phyloP scores from a whole-genome alignment of 2,329 filamentous ascomycete genomes.

The Fusarium proliferatum region DNA sequence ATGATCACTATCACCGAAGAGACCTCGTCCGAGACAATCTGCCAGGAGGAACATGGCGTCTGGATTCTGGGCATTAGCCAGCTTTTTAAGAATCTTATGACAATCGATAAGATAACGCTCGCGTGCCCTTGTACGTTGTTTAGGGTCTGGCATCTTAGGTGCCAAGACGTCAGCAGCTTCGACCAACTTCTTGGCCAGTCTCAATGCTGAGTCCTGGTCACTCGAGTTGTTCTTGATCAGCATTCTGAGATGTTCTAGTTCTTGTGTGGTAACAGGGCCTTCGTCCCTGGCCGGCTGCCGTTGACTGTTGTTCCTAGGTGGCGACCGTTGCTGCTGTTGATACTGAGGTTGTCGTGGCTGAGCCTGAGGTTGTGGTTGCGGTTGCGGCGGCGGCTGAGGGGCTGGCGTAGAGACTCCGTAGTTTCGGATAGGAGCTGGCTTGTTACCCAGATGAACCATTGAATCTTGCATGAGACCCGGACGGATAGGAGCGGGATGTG shows the following conservation, averaged over 20 bases:
- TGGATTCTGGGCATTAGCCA: slow-evolving; percentile 76
- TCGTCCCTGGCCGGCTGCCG: slow-evolving; percentile 47
- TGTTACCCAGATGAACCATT: slow-evolving; percentile 64
- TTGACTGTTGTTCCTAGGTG: slow-evolving; percentile 38
- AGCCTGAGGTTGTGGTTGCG: slow-evolving; percentile 26
- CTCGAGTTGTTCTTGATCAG: slow-evolving; percentile 76
- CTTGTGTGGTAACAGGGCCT: slow-evolving; percentile 75
- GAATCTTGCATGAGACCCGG: slow-evolving; percentile 71
- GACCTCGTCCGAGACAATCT: slow-evolving; percentile 86
- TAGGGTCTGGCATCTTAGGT: slow-evolving; percentile 72
- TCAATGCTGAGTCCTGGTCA: slow-evolving; percentile 77
- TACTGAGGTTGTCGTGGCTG: slow-evolving; percentile 46
- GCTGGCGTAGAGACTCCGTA: slow-evolving; percentile 61
- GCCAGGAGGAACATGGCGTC: slow-evolving; percentile 96
- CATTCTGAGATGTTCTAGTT: slow-evolving; percentile 80
- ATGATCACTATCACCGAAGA: slow-evolving; percentile 82
- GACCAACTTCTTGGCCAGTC: slow-evolving; percentile 83
- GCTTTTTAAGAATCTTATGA: slow-evolving; percentile 91
- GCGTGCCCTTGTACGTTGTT: slow-evolving; percentile 77
- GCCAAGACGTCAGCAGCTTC: slow-evolving; percentile 85
- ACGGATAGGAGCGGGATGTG: slow-evolving; percentile 72
- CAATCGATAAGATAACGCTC: slow-evolving; percentile 89
- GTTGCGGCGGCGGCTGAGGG: slow-evolving; percentile 35
- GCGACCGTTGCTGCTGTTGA: slow-evolving; percentile 46
- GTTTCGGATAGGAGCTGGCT: slow-evolving; percentile 69